These are phyloP conservation scores for Pythium rhizo-oryzae DNA, from an alignment of 352 stramenopile species.

Conservation along the genomic window DNA sequence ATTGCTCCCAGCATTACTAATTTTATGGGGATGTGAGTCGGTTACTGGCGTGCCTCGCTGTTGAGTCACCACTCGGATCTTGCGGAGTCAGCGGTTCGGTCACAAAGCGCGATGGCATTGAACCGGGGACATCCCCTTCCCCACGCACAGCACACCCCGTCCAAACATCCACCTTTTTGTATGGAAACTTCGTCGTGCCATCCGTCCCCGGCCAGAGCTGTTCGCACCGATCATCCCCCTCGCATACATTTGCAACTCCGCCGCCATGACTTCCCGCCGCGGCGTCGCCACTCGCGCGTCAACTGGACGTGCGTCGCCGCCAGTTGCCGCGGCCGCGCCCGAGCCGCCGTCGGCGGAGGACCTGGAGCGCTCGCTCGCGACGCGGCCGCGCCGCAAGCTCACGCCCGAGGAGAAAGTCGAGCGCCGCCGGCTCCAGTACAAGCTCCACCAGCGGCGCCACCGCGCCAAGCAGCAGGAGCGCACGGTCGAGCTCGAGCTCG, in stretches of 20 bases:
- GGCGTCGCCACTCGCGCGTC: not conserved
- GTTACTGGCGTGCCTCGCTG: no score
- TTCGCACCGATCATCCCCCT: not conserved
- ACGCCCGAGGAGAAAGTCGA: conserved; percentile 45
- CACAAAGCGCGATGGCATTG: no score
- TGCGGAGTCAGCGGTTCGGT: no score
- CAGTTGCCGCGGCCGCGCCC: not conserved
- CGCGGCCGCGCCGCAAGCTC: conserved; percentile 6
- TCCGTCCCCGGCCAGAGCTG: no score
- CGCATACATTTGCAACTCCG: not conserved
- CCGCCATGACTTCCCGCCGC: not conserved
- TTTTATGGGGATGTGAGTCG: no score
- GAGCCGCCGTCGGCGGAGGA: conserved; percentile 4
- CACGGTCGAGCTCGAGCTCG: conserved; percentile 15
- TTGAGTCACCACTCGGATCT: no score
- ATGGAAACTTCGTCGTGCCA: no score
- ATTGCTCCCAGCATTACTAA: no score
- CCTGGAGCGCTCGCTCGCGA: conserved; percentile 4
- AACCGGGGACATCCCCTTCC: no score
- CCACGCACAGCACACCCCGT: no score
- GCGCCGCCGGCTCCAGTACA: conserved; percentile 64
- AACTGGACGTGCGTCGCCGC: not conserved
- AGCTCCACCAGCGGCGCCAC: conserved; percentile 69
- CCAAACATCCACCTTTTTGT: no score
- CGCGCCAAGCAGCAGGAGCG: conserved; percentile 60